Evolutionary conservation across 768 basidiomycete species (phyloP).

Genomic region (Lentinus tigrinus): DNA sequence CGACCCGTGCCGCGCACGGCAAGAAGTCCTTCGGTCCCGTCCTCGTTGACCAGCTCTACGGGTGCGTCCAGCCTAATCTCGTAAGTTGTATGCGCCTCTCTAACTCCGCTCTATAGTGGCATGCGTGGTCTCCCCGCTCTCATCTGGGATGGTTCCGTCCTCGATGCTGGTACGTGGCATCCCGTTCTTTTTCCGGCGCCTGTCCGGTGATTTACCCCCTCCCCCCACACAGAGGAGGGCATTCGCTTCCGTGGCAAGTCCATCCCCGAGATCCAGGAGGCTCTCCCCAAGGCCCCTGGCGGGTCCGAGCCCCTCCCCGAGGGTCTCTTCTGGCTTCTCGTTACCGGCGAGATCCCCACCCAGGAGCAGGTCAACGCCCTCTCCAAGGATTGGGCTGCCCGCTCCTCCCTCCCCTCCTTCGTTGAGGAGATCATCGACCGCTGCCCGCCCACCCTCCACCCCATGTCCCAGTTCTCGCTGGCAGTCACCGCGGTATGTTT

Average conservation of each 20-base stretch:
- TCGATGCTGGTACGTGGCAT: conserved; percentile 72
- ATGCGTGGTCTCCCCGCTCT: conserved; percentile 90
- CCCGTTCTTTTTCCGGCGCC: not conserved
- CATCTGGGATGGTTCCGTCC: conserved; percentile 98
- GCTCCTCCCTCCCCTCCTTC: conserved; percentile 86
- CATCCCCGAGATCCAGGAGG: conserved; percentile 84
- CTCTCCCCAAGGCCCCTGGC: conserved; percentile 85
- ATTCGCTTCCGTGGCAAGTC: conserved; percentile 98
- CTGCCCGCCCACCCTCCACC: conserved; percentile 91
- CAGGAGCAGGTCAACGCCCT: conserved; percentile 83
- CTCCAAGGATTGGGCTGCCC: conserved; percentile 93
- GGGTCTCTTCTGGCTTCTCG: conserved; percentile 91
- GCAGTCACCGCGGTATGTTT: conserved; percentile 85
- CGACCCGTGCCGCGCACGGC: conserved; percentile 82
- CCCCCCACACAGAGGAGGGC: conserved; percentile 69
- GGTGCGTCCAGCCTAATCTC: conserved; percentile 43
- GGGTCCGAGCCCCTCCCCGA: conserved; percentile 92
- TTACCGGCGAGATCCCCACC: conserved; percentile 94
- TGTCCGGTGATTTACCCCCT: conserved; percentile 7
- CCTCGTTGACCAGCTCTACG: conserved; percentile 87
- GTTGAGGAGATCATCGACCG: conserved; percentile 96
- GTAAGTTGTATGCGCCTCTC: conserved; percentile 6
- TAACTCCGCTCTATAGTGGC: conserved; percentile 47
- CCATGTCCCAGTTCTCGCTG: conserved; percentile 97
- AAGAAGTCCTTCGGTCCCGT: conserved; percentile 93